phyloP scores from a whole-genome alignment of 208 protist genomes.

The Phytomonas sp. region DNA sequence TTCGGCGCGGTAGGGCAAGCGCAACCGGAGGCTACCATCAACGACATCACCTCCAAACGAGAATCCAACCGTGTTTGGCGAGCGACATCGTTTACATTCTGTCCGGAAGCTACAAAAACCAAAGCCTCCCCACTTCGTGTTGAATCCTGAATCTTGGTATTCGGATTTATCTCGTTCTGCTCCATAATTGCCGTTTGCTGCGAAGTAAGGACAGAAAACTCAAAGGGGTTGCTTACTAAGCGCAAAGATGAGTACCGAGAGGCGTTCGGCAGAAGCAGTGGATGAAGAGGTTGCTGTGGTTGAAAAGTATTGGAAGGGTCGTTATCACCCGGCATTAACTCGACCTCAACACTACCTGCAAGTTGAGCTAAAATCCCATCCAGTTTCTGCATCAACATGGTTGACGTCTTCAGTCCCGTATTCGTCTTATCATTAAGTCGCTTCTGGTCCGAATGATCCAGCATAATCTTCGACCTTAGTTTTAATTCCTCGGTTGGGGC shows the following conservation, averaged over 20 bases:
- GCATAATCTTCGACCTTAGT: slow-evolving; percentile 80
- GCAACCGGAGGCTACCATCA: slow-evolving; percentile 63
- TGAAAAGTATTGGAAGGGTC: slow-evolving; percentile 88
- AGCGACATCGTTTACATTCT: slow-evolving; percentile 78
- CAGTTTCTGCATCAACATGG: slow-evolving; percentile 58
- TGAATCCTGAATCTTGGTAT: slow-evolving; percentile 10
- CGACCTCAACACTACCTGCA: slow-evolving; percentile 66
- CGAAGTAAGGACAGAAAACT: slow-evolving; percentile 33
- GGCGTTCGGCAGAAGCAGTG: slow-evolving; percentile 64
- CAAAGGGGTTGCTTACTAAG: slow-evolving; percentile 83
- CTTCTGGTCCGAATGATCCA: slow-evolving; percentile 76
- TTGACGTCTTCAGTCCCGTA: slow-evolving; percentile 16
- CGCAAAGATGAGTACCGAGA: slow-evolving; percentile 54
- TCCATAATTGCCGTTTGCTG: slow-evolving; percentile 11
- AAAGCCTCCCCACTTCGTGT: background rate
- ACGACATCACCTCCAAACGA: slow-evolving; percentile 62
- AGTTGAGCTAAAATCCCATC: slow-evolving; percentile 64
- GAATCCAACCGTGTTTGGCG: slow-evolving; percentile 50
- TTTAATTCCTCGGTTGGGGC: slow-evolving; percentile 76
- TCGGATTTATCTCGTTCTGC: background rate
- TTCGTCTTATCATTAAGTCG: slow-evolving; percentile 54
- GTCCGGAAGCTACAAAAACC: slow-evolving; percentile 82
- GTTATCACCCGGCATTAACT: slow-evolving; percentile 85
- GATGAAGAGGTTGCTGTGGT: slow-evolving; percentile 90
- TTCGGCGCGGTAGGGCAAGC: slow-evolving; percentile 88